A percentile compares a stretch with the other conserved stretches of the same genome.
Evolutionary conservation across 2,329 filamentous ascomycete species (phyloP).

Genomic region (Phialophora macrospora): DNA sequence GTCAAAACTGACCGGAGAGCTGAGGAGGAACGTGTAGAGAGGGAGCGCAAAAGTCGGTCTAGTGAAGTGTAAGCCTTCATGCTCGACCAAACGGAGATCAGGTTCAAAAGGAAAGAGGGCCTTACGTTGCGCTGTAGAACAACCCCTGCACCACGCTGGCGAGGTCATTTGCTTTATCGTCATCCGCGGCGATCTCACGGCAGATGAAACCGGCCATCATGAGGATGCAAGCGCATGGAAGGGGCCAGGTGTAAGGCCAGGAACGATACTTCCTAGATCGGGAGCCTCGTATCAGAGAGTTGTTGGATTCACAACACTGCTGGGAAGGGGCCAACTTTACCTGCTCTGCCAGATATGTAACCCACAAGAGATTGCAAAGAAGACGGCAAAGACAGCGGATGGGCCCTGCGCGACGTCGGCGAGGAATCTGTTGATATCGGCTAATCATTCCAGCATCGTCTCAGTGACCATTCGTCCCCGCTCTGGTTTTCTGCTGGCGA

Average conservation of each 20-base stretch:
- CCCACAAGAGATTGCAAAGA: conserved; percentile 26
- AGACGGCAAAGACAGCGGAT: conserved; percentile 28
- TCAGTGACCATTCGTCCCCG: not conserved
- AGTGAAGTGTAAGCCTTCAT: not conserved
- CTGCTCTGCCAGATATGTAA: conserved; percentile 33
- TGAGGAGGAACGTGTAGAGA: conserved; percentile 21
- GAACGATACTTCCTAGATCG: conserved; percentile 23
- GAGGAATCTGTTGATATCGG: conserved; percentile 30
- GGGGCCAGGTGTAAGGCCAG: conserved; percentile 27
- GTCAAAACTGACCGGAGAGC: not conserved
- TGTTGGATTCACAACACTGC: not conserved
- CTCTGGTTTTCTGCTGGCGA: not conserved
- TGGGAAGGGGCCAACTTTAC: not conserved
- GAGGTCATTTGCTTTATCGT: conserved; percentile 17
- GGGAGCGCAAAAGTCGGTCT: conserved; percentile 24
- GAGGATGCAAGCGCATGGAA: conserved; percentile 29
- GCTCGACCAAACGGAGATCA: too few species aligned
- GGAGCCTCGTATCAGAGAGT: not conserved
- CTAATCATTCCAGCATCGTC: not conserved
- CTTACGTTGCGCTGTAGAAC: conserved; percentile 32
- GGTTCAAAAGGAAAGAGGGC: not conserved
- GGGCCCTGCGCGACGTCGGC: conserved; percentile 20
- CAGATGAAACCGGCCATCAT: conserved; percentile 34
- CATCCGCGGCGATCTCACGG: conserved; percentile 27
- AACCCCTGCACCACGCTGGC: conserved; percentile 28